Conservation (phyloP, 1,284 basidiomycete genomes). For the Limonomyces culmigenus region DNA sequence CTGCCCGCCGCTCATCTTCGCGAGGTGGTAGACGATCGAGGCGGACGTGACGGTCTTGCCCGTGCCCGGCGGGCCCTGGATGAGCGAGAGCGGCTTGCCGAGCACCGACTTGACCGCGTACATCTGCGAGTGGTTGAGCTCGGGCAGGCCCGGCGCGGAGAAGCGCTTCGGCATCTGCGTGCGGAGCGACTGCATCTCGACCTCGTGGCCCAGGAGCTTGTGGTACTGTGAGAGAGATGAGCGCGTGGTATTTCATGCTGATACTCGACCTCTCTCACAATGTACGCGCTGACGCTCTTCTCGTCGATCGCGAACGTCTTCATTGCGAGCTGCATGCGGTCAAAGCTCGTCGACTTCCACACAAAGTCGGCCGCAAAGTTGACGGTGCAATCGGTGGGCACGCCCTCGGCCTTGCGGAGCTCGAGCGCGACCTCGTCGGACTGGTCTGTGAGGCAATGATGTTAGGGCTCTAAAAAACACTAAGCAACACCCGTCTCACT, state of each 20-base stretch:
- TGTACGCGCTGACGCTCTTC: constrained; percentile 97
- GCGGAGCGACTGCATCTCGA: constrained; percentile 76
- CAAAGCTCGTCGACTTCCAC: constrained; percentile 99
- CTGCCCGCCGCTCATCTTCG: constrained; percentile 99
- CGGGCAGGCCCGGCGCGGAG: constrained; percentile 92
- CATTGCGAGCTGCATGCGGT: constrained; percentile 98
- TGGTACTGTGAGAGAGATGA: constrained; percentile 54
- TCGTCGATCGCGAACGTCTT: constrained; percentile 99
- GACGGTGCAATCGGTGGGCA: constrained; percentile 87
- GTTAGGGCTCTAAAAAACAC: constrained; percentile 2
- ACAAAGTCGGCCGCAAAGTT: constrained; percentile 96
- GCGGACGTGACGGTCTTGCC: constrained; percentile 99
- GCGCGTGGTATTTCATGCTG: constrained; percentile 5
- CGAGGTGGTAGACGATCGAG: constrained; percentile 95
- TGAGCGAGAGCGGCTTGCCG: constrained; percentile 95
- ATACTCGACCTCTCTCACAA: constrained; percentile 36
- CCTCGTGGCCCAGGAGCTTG: constrained; percentile 93
- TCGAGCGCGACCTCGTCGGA: constrained; percentile 97
- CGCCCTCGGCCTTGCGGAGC: constrained; percentile 81
- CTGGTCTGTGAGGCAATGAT: constrained; percentile 48
- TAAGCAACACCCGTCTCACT: constrained; percentile 33
- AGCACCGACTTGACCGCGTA: constrained; percentile 97
- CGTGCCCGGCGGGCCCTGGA: constrained; percentile 96
- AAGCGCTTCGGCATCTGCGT: constrained; percentile 95
- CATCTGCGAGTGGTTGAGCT: constrained; percentile 99